These are phyloP conservation scores for Colletotrichum sp. DNA, from an alignment of 2,329 filamentous ascomycete species.

Conservation along the genomic window DNA sequence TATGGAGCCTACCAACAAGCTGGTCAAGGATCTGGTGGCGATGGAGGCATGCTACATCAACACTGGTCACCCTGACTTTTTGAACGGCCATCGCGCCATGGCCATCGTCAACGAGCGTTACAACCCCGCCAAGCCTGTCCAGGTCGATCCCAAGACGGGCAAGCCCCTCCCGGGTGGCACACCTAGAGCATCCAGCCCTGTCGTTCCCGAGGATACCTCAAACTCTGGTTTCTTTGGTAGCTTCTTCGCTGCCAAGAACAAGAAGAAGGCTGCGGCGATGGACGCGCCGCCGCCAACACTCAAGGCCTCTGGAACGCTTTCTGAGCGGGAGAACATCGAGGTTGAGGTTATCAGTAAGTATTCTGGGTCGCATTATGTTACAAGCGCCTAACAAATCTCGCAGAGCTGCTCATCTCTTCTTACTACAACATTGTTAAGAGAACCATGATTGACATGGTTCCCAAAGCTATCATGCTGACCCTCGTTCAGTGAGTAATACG, in stretches of 20 bases:
- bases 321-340: constrained; percentile 92
- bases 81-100: constrained; percentile 97
- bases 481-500: constrained; percentile 84
- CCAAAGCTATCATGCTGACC: constrained; percentile 98
- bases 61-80: constrained; percentile 96
- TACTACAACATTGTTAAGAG: constrained; percentile 99
- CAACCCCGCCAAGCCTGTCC: constrained; percentile 80
- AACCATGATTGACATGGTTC: constrained; percentile 99
- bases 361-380: background rate
- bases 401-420: constrained; percentile 91
- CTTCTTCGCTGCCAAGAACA: constrained; percentile 99
- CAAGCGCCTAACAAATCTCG: constrained; percentile 9
- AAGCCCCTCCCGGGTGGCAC: constrained; percentile 79
- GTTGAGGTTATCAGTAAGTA: constrained; percentile 96
- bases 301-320: constrained; percentile 92
- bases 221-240: constrained; percentile 94
- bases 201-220: constrained; percentile 57
- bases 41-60: constrained; percentile 99
- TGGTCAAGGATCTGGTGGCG: constrained; percentile 87
- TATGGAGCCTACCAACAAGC: constrained; percentile 98
- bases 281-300: constrained; percentile 90
- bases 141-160: constrained; percentile 98
- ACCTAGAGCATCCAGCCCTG: constrained; percentile 80
- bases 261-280: constrained; percentile 99
- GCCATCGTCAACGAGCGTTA: constrained; percentile 96